Evolutionary conservation across 2,329 filamentous ascomycete species (phyloP), one percentile per base, ranked within the genome.

Genomic region (Nemania sp.): DNA sequence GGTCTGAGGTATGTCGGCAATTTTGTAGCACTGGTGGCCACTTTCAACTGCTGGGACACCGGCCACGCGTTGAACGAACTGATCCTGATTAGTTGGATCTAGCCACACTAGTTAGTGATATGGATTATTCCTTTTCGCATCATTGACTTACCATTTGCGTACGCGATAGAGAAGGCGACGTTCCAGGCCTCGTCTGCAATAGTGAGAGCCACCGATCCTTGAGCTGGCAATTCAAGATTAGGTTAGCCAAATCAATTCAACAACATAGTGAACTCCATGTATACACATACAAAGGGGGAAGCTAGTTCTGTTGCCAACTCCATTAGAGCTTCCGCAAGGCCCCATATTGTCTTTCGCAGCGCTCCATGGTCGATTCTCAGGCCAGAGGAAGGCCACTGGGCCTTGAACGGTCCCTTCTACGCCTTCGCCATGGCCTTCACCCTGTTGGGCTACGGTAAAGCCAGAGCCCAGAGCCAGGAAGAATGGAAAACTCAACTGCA

Each of bases 371-470:
- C 80, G 73, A 60, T 81, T 75, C 2, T 70, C 64, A 0, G 80
- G 80, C 80, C 80, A 83, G 49, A 83, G 66, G 62, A 83, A 80
- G 19, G 78, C 78, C 12, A 78, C 79, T 2, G 79, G 79, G 5
- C 79, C 80, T 77, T 81, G 81, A 20, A 64, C 47, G n/a, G 61
- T 64, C 9, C 69, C 68, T 46, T 69, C 62, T 4, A 54, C 55
- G 22, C 61, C 64, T 15, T 68, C 54, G 6, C 69, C 70, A 34
- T 66, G 65, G 40, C 37, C 55, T 22, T 55, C 24, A 7, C 39
- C 9, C 19, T 59, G 57, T 17, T 54, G 52, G 6, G 41, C 60
- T 22, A 33, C 51, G 39, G 45, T 57, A 33, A 62, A 54, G 15
- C 50, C 49, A 23, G 49, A 44, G 5, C 57, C 54, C 20, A 63